These are phyloP conservation scores for Omphalotus guepiniiformis DNA, from an alignment of 768 basidiomycete species.

Conservation along the genomic window DNA sequence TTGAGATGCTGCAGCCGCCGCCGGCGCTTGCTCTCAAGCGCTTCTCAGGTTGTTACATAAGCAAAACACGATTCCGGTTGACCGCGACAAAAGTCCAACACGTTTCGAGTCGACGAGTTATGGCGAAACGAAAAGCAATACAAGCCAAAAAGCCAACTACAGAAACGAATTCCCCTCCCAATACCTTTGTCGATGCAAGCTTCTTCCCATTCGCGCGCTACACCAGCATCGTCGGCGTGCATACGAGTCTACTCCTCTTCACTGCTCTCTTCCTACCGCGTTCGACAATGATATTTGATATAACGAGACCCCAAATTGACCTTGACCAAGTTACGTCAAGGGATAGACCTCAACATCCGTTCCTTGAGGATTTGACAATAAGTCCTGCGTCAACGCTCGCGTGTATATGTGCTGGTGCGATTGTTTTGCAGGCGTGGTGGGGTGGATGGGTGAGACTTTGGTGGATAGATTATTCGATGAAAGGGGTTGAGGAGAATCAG, in stretches of 20 bases:
- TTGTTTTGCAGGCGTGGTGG: constrained; percentile 67
- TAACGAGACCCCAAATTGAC: constrained; percentile 28
- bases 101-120: too few species aligned
- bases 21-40: too few species aligned
- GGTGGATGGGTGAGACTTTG: constrained; percentile 59
- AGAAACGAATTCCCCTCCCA: too few species aligned
- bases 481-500: constrained; percentile 39
- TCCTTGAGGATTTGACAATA: constrained; percentile 61
- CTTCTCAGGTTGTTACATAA: too few species aligned
- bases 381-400: constrained; percentile 54
- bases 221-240: constrained; percentile 64
- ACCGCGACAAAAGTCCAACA: too few species aligned
- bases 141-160: too few species aligned
- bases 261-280: constrained; percentile 69
- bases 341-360: constrained; percentile 68
- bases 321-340: constrained; percentile 32
- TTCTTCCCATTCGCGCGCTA: constrained; percentile 55
- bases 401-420: constrained; percentile 53
- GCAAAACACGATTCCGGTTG: too few species aligned
- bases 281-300: constrained; percentile 39
- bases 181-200: neutral
- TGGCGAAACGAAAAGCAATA: too few species aligned
- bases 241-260: constrained; percentile 62
- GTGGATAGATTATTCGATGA: constrained; percentile 40
- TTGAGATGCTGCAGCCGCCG: too few species aligned